Conservation (phyloP, 2,329 filamentous ascomycete species). For the Drechslera avenae region DNA sequence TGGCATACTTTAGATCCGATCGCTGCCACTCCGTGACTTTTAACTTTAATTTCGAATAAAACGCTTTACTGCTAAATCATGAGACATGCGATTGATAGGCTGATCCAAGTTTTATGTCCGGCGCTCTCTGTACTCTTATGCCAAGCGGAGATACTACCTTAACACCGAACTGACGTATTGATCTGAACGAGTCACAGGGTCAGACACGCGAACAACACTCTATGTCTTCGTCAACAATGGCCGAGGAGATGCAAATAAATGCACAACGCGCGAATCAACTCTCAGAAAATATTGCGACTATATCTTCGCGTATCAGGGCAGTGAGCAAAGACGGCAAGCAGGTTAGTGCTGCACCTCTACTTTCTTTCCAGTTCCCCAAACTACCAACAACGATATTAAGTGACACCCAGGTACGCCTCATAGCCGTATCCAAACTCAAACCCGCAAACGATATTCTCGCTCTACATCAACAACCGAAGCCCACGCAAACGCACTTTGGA, state of each 20-base stretch:
- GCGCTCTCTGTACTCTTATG: neutral
- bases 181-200: constrained; percentile 2
- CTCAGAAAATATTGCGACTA: constrained; percentile 51
- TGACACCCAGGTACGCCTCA: constrained; percentile 70
- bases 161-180: constrained; percentile 27
- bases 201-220: constrained; percentile 16
- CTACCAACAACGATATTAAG: constrained; percentile 4
- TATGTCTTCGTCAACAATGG: constrained; percentile 31
- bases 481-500: constrained; percentile 77
- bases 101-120: neutral
- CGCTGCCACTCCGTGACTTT: neutral
- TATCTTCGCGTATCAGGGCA: constrained; percentile 50
- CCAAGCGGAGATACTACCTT: constrained; percentile 13
- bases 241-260: constrained; percentile 49
- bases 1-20: constrained; percentile 10
- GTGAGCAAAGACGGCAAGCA: constrained; percentile 43
- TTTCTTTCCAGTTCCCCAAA: neutral
- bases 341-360: constrained; percentile 21
- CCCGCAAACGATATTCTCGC: constrained; percentile 88
- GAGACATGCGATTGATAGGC: neutral
- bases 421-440: constrained; percentile 96
- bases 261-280: constrained; percentile 53
- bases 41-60: neutral
- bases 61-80: neutral
- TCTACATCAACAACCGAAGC: constrained; percentile 65